phyloP scores from a whole-genome alignment of 129 eudicot genomes.

The Flaveria brownii region DNA sequence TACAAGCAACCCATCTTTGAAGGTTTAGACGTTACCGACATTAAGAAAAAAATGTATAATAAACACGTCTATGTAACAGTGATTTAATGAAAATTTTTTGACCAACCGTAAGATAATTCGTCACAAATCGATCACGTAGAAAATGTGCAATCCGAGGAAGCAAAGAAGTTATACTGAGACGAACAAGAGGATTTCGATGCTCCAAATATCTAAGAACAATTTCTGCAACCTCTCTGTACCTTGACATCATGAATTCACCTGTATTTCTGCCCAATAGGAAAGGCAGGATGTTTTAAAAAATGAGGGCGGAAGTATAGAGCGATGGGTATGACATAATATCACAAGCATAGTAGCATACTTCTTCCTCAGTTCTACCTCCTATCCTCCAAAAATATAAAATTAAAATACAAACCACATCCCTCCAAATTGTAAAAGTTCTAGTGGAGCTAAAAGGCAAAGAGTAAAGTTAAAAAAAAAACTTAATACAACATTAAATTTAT shows the following conservation, averaged over 20 bases:
- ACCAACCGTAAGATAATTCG: constrained; percentile 88
- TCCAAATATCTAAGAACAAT: constrained; percentile 93
- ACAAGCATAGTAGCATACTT: neutral
- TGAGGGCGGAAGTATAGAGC: neutral
- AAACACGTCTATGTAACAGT: constrained; percentile 10
- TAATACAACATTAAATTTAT: neutral
- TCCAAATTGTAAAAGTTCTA: constrained; percentile 14
- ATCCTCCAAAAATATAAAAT: neutral
- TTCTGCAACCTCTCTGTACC: constrained; percentile 97
- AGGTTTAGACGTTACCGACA: constrained; percentile 24
- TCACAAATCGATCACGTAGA: constrained; percentile 94
- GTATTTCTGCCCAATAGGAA: constrained; percentile 61
- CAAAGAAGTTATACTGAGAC: constrained; percentile 95
- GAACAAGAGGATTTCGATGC: constrained; percentile 91
- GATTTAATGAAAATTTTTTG: neutral
- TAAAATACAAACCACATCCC: neutral
- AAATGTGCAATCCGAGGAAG: constrained; percentile 98
- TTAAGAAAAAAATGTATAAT: neutral
- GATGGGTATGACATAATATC: constrained; percentile 10
- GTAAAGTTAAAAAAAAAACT: neutral
- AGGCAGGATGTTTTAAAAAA: constrained; percentile 5
- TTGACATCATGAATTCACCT: constrained; percentile 98
- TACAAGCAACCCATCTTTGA: constrained; percentile 25
- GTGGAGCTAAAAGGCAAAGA: neutral
- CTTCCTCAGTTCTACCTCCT: neutral